Conservation (phyloP, 495 filamentous ascomycete genomes). For the Extremus antarcticus region DNA sequence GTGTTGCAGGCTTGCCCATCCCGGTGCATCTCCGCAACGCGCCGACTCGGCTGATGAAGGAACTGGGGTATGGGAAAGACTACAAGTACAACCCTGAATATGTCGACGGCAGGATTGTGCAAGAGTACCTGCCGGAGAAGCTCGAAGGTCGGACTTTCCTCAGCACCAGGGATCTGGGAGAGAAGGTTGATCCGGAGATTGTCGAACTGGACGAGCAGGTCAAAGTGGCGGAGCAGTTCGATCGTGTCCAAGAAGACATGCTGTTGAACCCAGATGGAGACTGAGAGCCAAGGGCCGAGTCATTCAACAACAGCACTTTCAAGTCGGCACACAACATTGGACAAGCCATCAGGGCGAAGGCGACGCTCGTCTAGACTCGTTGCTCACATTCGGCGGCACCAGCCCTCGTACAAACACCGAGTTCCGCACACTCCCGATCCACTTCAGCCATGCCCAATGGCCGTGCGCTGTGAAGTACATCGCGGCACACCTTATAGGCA, state of each 20-base stretch:
- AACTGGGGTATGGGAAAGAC: conserved; percentile 76
- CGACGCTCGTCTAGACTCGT: no score
- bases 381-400: conserved; percentile 3
- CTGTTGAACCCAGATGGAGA: conserved; percentile 18
- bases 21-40: conserved; percentile 86
- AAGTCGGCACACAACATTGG: no score
- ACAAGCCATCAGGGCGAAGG: no score
- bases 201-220: conserved; percentile 11
- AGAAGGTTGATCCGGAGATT: conserved; percentile 55
- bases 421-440: conserved; percentile 9
- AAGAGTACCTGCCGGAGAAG: conserved; percentile 78
- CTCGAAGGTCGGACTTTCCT: conserved; percentile 61
- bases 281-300: conserved; percentile 3
- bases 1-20: conserved; percentile 65
- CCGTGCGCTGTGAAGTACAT: conserved; percentile 11
- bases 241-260: conserved; percentile 5
- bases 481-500: conserved; percentile 14
- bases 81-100: conserved; percentile 98
- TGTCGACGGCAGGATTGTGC: conserved; percentile 66
- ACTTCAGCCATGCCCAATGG: conserved; percentile 9
- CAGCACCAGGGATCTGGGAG: conserved; percentile 73
- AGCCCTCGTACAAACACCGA: conserved; percentile 16
- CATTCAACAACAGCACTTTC: neutral
- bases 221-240: conserved; percentile 5
- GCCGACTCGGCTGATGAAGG: conserved; percentile 83